These are phyloP conservation scores for Coprinopsis cinerea DNA, from an alignment of 768 basidiomycete genomes.

Conservation along the genomic window DNA sequence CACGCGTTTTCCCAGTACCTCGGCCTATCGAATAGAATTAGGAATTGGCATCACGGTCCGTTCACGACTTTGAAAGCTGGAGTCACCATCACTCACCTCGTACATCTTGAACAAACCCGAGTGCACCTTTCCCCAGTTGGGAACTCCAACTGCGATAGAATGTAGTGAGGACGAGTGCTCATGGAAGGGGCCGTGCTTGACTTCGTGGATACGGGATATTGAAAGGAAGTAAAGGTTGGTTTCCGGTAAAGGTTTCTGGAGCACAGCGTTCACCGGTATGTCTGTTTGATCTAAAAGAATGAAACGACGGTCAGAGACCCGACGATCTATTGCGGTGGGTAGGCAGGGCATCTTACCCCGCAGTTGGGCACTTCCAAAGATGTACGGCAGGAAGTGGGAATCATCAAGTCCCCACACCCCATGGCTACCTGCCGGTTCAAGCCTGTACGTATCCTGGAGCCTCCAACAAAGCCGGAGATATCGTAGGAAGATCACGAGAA, in stretches of 20 bases:
- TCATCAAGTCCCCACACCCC: constrained; percentile 99
- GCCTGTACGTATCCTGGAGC: constrained; percentile 81
- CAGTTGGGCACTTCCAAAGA: constrained; percentile 88
- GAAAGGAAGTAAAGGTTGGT: constrained; percentile 81
- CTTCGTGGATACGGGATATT: constrained; percentile 70
- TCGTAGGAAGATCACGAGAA: constrained; percentile 61
- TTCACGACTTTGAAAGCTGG: constrained; percentile 2
- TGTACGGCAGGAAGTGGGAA: constrained; percentile 81
- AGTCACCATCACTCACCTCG: constrained; percentile 46
- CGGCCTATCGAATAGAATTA: constrained; percentile 45
- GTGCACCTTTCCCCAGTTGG: constrained; percentile 89
- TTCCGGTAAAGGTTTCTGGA: constrained; percentile 49
- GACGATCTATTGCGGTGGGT: too few species aligned
- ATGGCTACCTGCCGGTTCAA: constrained; percentile 96
- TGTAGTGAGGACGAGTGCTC: constrained; percentile 90
- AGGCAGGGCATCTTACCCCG: constrained; percentile 43
- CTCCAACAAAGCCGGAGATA: constrained; percentile 82
- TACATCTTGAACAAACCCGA: constrained; percentile 95
- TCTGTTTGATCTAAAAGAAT: constrained; percentile 56
- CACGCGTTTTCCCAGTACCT: constrained; percentile 91
- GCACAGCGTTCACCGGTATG: constrained; percentile 59
- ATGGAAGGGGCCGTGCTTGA: constrained; percentile 84
- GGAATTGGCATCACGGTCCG: constrained; percentile 5
- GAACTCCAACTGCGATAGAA: constrained; percentile 81
- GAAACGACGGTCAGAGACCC: too few species aligned